phyloP scores from a whole-genome alignment of 2,329 filamentous ascomycete genomes.

The Delphinella strobiligena region DNA sequence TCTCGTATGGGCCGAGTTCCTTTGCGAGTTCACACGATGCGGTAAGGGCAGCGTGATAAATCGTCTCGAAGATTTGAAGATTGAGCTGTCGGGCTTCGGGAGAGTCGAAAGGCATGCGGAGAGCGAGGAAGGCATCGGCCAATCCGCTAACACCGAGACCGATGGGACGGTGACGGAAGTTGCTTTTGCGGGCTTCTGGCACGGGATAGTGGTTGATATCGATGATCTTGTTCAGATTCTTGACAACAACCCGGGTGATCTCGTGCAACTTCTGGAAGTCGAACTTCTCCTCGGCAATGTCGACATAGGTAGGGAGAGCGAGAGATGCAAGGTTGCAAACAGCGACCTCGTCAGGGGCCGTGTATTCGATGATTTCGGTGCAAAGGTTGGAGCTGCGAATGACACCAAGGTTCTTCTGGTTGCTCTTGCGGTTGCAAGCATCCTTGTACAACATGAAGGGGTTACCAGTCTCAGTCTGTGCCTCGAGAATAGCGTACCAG shows the following conservation, averaged over 20 bases:
- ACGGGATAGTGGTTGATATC: slow-evolving; percentile 99
- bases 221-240: slow-evolving; percentile 96
- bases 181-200: slow-evolving; percentile 82
- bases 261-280: slow-evolving; percentile 97
- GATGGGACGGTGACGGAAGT: slow-evolving; percentile 92
- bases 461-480: slow-evolving; percentile 97
- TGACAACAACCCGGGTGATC: slow-evolving; percentile 81
- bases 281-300: slow-evolving; percentile 72
- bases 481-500: slow-evolving; percentile 96
- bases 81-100: slow-evolving; percentile 88
- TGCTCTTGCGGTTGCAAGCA: slow-evolving; percentile 95
- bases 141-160: slow-evolving; percentile 96
- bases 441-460: slow-evolving; percentile 99
- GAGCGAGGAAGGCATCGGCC: slow-evolving; percentile 92
- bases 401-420: slow-evolving; percentile 98
- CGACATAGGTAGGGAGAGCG: slow-evolving; percentile 80
- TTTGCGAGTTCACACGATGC: slow-evolving; percentile 79
- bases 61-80: slow-evolving; percentile 98
- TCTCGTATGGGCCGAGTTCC: slow-evolving; percentile 71
- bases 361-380: slow-evolving; percentile 98
- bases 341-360: slow-evolving; percentile 90
- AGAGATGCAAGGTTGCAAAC: slow-evolving; percentile 97
- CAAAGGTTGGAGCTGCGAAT: slow-evolving; percentile 98
- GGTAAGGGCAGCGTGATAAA: slow-evolving; percentile 91
- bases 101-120: slow-evolving; percentile 94